Conservation (phyloP, 495 filamentous ascomycete genomes). For the Neurospora sp. region DNA sequence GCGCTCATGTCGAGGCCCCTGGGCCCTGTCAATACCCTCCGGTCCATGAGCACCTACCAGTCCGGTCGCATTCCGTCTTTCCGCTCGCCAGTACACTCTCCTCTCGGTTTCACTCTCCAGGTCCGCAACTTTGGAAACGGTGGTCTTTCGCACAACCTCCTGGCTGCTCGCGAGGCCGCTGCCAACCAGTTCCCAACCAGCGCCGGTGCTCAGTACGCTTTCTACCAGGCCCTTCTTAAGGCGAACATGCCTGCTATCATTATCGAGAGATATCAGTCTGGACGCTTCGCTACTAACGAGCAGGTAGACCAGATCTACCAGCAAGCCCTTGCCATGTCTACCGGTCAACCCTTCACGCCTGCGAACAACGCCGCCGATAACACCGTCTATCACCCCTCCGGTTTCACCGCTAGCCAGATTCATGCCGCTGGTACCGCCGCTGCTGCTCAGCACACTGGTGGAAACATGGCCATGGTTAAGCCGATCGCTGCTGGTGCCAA, state of each 20-base stretch:
- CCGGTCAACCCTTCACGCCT: slow-evolving; percentile 26
- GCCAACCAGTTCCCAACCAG: slow-evolving; percentile 87
- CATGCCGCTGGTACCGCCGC: slow-evolving; percentile 84
- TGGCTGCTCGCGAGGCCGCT: slow-evolving; percentile 58
- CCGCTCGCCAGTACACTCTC: neutral
- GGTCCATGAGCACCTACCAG: slow-evolving; percentile 21
- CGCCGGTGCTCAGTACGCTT: slow-evolving; percentile 77
- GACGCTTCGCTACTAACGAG: slow-evolving; percentile 65
- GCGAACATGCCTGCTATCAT: slow-evolving; percentile 90
- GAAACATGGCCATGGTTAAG: slow-evolving; percentile 47
- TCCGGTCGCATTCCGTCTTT: slow-evolving; percentile 12
- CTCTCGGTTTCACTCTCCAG: slow-evolving; percentile 9
- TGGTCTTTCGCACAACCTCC: slow-evolving; percentile 34
- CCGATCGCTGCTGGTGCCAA: slow-evolving; percentile 50
- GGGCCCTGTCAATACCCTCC: slow-evolving; percentile 10
- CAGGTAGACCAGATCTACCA: slow-evolving; percentile 64
- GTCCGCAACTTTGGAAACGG: slow-evolving; percentile 30
- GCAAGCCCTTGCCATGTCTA: slow-evolving; percentile 59
- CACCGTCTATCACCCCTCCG: slow-evolving; percentile 19
- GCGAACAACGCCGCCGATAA: slow-evolving; percentile 23
- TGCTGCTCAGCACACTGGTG: slow-evolving; percentile 61
- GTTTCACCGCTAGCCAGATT: slow-evolving; percentile 51
- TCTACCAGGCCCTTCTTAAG: slow-evolving; percentile 83
- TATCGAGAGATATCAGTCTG: slow-evolving; percentile 76
- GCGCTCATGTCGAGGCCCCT: slow-evolving; percentile 15